Conservation (phyloP, 306 rosid species). For the Malus fusca region DNA sequence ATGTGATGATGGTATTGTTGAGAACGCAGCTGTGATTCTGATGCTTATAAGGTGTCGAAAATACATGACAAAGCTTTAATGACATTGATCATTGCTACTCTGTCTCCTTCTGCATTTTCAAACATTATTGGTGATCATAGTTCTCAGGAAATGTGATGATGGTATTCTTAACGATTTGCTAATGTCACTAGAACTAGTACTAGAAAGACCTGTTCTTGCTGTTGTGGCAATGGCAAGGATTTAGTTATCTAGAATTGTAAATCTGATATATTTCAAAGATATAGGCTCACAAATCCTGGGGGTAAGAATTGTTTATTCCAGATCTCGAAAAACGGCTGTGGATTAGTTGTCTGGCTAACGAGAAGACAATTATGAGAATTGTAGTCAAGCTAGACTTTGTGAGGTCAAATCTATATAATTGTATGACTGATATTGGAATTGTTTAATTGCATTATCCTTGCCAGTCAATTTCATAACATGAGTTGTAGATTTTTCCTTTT, state of each 20-base stretch:
- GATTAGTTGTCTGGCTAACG: background rate
- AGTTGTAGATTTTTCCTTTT: background rate
- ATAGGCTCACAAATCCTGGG: background rate
- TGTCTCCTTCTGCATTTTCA: background rate
- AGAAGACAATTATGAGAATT: background rate
- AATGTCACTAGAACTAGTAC: background rate
- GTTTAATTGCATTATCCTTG: background rate
- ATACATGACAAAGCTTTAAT: no score
- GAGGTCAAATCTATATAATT: background rate
- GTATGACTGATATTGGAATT: background rate
- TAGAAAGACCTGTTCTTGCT: background rate
- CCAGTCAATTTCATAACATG: background rate
- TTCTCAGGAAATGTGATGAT: background rate
- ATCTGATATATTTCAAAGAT: background rate
- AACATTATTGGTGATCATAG: no score
- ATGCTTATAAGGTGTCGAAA: no score
- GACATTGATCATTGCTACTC: background rate
- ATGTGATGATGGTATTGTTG: background rate
- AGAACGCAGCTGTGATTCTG: background rate
- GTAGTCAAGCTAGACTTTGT: background rate
- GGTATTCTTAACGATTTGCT: background rate
- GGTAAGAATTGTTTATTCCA: background rate
- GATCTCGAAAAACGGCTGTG: background rate
- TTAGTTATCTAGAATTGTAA: background rate
- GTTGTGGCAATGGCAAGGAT: background rate